Conservation (phyloP, 129 eudicot genomes). For the Silybum marianum region DNA sequence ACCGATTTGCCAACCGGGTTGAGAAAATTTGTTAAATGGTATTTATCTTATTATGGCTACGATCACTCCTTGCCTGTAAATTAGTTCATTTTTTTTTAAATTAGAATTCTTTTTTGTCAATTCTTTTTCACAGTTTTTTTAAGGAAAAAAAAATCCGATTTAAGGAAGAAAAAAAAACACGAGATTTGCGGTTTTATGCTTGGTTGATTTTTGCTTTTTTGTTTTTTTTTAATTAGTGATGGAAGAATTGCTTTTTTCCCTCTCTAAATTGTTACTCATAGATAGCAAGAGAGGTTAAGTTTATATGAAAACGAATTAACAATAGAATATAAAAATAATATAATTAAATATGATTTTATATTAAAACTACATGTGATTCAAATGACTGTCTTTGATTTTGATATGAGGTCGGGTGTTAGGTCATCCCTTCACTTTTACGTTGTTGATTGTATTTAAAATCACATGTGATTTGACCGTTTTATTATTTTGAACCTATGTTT, state of each 20-base stretch:
- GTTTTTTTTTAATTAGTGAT: not conserved
- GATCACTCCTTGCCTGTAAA: constrained; percentile 39
- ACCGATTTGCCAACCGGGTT: constrained; percentile 75
- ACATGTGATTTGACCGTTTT: too few relatives aligned
- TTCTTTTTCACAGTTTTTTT: not conserved
- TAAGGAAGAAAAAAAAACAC: not conserved
- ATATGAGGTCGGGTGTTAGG: too few relatives aligned
- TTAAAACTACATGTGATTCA: too few relatives aligned
- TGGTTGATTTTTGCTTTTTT: not conserved
- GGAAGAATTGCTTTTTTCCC: not conserved
- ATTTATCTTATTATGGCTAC: constrained; percentile 53
- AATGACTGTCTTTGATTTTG: too few relatives aligned
- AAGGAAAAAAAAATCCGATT: not conserved
- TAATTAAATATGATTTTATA: too few relatives aligned
- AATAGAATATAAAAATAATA: too few relatives aligned
- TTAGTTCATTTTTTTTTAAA: not conserved
- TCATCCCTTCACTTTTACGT: too few relatives aligned
- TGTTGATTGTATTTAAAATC: too few relatives aligned
- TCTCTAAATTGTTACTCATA: too few relatives aligned
- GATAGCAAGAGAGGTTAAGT: too few relatives aligned
- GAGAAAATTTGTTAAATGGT: constrained; percentile 68
- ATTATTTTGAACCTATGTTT: too few relatives aligned
- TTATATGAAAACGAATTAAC: too few relatives aligned
- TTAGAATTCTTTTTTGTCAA: not conserved
- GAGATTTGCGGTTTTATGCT: not conserved